Evolutionary conservation across 148 eudicot species (phyloP), one percentile per base, ranked within the genome.

Genomic region (Rhododendron simsii): DNA sequence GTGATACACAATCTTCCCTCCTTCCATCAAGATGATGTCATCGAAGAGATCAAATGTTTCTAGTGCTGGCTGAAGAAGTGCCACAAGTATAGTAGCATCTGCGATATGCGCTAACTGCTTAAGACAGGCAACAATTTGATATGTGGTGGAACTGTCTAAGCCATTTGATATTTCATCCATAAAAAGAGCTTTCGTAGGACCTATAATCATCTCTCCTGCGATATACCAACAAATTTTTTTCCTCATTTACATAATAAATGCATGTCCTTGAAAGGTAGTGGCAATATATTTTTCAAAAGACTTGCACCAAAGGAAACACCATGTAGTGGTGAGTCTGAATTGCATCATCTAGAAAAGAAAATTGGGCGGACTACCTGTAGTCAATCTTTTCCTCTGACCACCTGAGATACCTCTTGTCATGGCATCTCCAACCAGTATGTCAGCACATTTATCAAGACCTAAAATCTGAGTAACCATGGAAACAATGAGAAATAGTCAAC

Each of bases 151-250:
- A 84, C 98, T 96, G 89, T 96, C 99, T 85, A 96, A 87, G 20
- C 99, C 98, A 91, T 92, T 95, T 83, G 99, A 93, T 87, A 96
- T 96, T 88, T 96, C 98, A 89, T 96, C 99, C 99, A 96, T 91
- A 81, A 96, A 92, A 37, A 95, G 85, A 78, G 95, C 93, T 83
- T 86, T 92, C 73, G 93, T 91, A 16, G 99, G 95, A 67, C 99
- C 99, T 65, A 96, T 94, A 84, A 96, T 91, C 95, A 96, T 96
- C 92, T 96, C 95, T 18, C 94, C 98, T 94, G 89, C 26, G 83
- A 35, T 63, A 37, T 84, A 78, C 57, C 78, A 37, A 23, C 41
- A 48, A 41, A n/a, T 23, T 18, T 15, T 51, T 44, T 37, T 8
- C 41, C 21, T 33, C 21, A 35, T 4, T 73, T 20, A 33, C 13